Evolutionary conservation across 2,329 filamentous ascomycete genomes (phyloP).

Genomic region (Ascochyta fabae): DNA sequence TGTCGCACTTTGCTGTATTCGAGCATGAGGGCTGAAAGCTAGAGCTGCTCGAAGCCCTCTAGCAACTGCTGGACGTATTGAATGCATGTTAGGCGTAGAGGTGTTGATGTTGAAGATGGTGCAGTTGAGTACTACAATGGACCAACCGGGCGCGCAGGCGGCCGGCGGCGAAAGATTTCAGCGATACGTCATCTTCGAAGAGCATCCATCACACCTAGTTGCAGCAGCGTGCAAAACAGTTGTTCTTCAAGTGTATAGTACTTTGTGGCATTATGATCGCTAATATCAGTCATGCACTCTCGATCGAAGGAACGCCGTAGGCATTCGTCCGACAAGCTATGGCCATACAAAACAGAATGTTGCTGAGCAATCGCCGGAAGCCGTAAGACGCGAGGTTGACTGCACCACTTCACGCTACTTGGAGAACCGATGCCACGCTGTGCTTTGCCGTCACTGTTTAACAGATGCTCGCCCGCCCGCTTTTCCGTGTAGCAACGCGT

Average conservation of each 20-base stretch:
- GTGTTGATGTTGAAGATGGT: background rate
- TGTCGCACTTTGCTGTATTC: constrained; percentile 23
- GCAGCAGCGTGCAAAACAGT: background rate
- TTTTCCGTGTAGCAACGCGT: constrained; percentile 6
- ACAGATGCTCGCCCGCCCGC: constrained; percentile 10
- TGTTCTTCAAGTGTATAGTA: background rate
- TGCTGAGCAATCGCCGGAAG: constrained; percentile 16
- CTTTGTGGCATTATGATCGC: background rate
- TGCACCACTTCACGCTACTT: constrained; percentile 6
- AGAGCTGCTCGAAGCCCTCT: constrained; percentile 36
- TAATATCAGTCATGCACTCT: background rate
- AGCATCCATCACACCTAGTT: background rate
- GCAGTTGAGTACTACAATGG: constrained; percentile 11
- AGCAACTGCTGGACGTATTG: constrained; percentile 28
- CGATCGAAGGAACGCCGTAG: background rate
- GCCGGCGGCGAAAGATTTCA: constrained; percentile 19
- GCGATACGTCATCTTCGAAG: constrained; percentile 25
- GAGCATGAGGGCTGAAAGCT: constrained; percentile 16
- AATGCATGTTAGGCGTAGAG: constrained; percentile 21
- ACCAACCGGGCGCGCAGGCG: constrained; percentile 2
- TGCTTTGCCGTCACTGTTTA: background rate
- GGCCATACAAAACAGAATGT: background rate
- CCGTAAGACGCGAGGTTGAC: constrained; percentile 10
- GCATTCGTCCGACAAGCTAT: constrained; percentile 3
- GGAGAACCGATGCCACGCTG: background rate